Evolutionary conservation across 176 grass and related monocot species (phyloP), one percentile per base, ranked within the genome.

Genomic region (Secale cereale): DNA sequence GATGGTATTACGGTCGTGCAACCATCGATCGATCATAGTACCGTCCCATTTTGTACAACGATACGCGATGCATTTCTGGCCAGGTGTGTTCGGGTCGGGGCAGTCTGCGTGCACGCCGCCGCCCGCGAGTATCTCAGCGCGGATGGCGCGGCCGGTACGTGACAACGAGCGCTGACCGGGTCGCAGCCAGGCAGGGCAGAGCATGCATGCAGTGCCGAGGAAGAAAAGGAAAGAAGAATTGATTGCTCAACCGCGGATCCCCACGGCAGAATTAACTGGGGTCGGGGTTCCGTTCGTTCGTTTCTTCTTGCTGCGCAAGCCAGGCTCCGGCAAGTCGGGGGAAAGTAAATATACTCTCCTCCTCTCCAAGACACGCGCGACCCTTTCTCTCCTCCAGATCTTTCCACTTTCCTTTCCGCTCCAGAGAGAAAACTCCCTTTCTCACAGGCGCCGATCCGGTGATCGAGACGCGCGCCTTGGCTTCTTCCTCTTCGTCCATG

Each of bases 221-320:
- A 82, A 72, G 62, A 60, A 81, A 81, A 66, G 50, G 37, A 59
- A 22, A 19, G 19, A 39, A 27, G 25, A 14, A 59, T 50, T 1
- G 46, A 74, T 73, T 14, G 39, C 13, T 45, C 37, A 48, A 29
- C 26, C 71, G 48, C 74, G 48, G 20, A 74, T 74, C 70, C 70
- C 70, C 70, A 46, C 23, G 17, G 71, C 71, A 74, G 75, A 77
- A 35, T 59, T 16, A 77, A 35, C 10, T 15, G 30, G 2, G 26
- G 8, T 26, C 16, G 41, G 28, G 41, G 15, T 17, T 50, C 46
- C 46, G 46, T 52, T 52, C 15, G 48, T 19, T 52, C 48, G 48
- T 15, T 45, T 77, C 71, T 77, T 85, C 72, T 77, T 77, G 71
- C 72, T 12, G 72, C 82, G 31, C 82, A 85, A 85, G 72, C 26